Conservation (phyloP, 176 grass and related monocot species). For the Musa acuminata region DNA sequence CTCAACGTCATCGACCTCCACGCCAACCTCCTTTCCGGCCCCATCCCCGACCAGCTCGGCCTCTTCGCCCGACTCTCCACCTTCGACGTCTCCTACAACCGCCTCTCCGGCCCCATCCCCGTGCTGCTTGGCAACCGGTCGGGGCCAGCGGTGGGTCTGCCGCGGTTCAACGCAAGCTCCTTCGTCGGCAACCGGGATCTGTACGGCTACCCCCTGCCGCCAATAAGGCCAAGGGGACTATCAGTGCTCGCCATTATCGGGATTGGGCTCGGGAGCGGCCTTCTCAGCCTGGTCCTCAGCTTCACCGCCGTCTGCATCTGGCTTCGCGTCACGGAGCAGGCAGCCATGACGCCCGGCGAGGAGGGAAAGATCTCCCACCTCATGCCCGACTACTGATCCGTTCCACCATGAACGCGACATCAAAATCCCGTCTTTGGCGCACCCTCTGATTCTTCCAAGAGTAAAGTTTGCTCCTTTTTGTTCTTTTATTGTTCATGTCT, state of each 20-base stretch:
- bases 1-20: slow-evolving; percentile 10
- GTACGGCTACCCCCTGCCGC: slow-evolving; percentile 4
- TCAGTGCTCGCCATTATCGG: slow-evolving; percentile 1
- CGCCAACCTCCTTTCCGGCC: neutral
- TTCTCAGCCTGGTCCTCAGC: slow-evolving; percentile 4
- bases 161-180: neutral
- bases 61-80: neutral
- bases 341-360: neutral
- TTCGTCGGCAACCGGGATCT: slow-evolving; percentile 2
- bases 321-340: slow-evolving; percentile 8
- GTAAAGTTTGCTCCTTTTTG: neutral
- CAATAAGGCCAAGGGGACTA: neutral
- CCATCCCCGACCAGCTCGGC: slow-evolving; percentile 13
- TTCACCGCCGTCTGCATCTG: neutral
- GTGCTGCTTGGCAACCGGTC: neutral
- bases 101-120: neutral
- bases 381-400: slow-evolving; percentile 4
- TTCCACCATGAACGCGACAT: neutral
- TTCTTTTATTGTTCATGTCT: neutral
- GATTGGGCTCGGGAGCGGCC: slow-evolving; percentile 3
- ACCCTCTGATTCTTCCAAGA: neutral
- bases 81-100: slow-evolving; percentile 13
- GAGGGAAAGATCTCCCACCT: neutral
- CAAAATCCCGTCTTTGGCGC: neutral
- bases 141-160: neutral